A percentile compares a stretch with the other conserved stretches of the same genome.
phyloP scores from a whole-genome alignment of 345 rosid genomes.

The Citrus sp. region DNA sequence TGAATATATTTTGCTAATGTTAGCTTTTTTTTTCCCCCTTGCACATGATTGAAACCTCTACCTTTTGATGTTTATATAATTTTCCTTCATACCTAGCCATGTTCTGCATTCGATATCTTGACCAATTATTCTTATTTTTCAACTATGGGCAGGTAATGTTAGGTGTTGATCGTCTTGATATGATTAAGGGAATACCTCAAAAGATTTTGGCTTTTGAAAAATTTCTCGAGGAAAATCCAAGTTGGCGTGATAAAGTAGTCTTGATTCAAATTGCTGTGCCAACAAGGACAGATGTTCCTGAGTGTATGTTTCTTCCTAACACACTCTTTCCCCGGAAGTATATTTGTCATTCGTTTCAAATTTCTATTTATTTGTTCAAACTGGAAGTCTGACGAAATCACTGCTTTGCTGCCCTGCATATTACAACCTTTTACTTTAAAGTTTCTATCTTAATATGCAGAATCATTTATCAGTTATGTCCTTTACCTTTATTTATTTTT shows the following conservation, averaged over 20 bases:
- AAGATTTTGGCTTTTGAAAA: constrained; percentile 64
- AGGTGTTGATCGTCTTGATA: constrained; percentile 67
- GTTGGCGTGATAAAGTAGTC: constrained; percentile 61
- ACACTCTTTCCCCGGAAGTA: neutral
- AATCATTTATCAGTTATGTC: neutral
- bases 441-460: neutral
- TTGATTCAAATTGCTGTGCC: constrained; percentile 66
- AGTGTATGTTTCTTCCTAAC: constrained; percentile 30
- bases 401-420: neutral
- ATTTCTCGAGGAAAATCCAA: constrained; percentile 58
- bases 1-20: neutral
- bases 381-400: neutral
- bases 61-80: neutral
- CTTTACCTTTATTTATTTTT: neutral
- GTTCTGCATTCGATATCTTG: neutral
- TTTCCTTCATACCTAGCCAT: neutral
- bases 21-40: neutral
- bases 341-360: too few relatives aligned
- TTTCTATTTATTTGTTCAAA: neutral
- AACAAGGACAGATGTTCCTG: constrained; percentile 57
- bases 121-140: constrained; percentile 16
- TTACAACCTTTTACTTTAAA: neutral
- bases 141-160: constrained; percentile 46
- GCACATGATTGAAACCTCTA: neutral
- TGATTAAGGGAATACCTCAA: constrained; percentile 66